phyloP scores from a whole-genome alignment of 1,284 basidiomycete species.

The Schizophyllum commune region DNA sequence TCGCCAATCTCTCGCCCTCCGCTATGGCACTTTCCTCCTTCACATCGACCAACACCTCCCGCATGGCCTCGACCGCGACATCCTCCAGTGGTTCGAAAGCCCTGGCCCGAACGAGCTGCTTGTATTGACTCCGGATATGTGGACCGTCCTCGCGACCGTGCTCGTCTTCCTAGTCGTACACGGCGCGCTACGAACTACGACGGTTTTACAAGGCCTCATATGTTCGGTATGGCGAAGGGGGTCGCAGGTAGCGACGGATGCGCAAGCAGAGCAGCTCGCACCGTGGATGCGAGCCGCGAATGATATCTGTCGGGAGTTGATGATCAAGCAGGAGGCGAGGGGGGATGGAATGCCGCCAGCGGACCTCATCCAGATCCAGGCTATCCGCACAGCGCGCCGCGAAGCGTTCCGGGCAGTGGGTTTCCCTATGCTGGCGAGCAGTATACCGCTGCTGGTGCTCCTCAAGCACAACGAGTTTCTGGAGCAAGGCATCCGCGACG shows the following conservation, averaged over 20 bases:
- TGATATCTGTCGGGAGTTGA: conserved; percentile 46
- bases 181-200: conserved; percentile 62
- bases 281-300: conserved; percentile 55
- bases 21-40: conserved; percentile 62
- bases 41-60: conserved; percentile 70
- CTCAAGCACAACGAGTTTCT: conserved; percentile 56
- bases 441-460: conserved; percentile 59
- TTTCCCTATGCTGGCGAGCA: conserved; percentile 52
- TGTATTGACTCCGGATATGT: conserved; percentile 48
- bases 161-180: conserved; percentile 58
- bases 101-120: conserved; percentile 54
- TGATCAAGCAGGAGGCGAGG: conserved; percentile 46
- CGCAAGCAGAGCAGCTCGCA: conserved; percentile 31
- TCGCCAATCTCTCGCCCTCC: conserved; percentile 44
- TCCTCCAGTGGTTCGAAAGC: conserved; percentile 61
- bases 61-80: conserved; percentile 56
- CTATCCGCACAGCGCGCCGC: conserved; percentile 56
- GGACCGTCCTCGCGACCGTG: conserved; percentile 57
- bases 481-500: conserved; percentile 37
- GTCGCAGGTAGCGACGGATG: conserved; percentile 28
- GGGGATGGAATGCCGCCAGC: conserved; percentile 35
- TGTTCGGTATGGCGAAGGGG: conserved; percentile 66
- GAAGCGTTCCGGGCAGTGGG: conserved; percentile 58
- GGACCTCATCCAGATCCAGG: conserved; percentile 57
- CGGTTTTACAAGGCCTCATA: conserved; percentile 61